Evolutionary conservation across 2,329 filamentous ascomycete genomes (phyloP), one percentile per base, ranked within the genome.

Genomic region (Epichloe hybrida): DNA sequence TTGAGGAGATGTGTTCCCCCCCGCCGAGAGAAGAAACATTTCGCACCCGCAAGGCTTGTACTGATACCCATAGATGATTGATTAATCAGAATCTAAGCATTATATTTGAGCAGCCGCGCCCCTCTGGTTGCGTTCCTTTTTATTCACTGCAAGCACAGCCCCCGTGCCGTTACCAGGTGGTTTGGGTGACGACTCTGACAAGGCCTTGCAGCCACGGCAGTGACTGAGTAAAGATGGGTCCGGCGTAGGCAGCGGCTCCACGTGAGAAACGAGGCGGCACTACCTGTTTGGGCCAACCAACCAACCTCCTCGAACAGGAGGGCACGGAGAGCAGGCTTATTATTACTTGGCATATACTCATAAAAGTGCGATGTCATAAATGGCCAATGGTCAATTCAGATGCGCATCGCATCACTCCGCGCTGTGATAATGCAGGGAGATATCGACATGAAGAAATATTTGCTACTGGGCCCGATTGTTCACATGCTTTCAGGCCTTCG

Each of bases 251-350:
- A 8, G 8, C 53, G 31, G 31, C 52, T 58, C 56, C 61, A 64
- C 58, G 59, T 63, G 58, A 62, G 54, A 58, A 49, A 57, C 59
- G 61, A 63, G 57, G 57, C 62, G 60, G 57, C 27, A 60, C 51
- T 49, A 46, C 45, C 53, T 50, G 35, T 57, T 55, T 58, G 47
- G 54, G 50, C 46, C 52, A 57, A 57, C 53, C 54, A 57, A 56
- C 52, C 53, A 35, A 11, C 15, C 12, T 48, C 27, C 17, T 17
- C 17, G 31, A 12, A 21, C 34, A 31, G 27, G 27, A 31, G 27
- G 8, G 27, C 27, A 31, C 27, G 27, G 27, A 31, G 27, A 31
- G 27, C 27, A 31, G 27, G 27, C 27, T 31, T 31, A 1, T 31
- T 31, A 31, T 11, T 31, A 31, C 8, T 31, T 11, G 27, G 27